phyloP scores from a whole-genome alignment of 2,329 filamentous ascomycete species.

The Pseudogymnoascus sp. region DNA sequence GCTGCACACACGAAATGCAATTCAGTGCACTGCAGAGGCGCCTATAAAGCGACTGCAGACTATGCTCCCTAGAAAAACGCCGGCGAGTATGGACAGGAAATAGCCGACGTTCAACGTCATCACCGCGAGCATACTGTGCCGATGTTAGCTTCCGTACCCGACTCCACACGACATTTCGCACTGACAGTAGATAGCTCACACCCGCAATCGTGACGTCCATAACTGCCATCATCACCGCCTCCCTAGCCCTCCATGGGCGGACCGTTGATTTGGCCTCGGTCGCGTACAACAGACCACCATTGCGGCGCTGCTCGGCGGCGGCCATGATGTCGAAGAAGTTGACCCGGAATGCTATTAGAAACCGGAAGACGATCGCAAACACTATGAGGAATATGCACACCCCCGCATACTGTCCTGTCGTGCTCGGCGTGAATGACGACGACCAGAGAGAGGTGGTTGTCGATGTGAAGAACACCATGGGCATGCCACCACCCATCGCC shows the following conservation, averaged over 20 bases:
- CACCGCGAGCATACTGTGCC: constrained; percentile 70
- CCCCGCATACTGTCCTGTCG: constrained; percentile 64
- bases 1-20: background rate
- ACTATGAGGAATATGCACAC: constrained; percentile 83
- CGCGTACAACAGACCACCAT: constrained; percentile 8
- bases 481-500: constrained; percentile 30
- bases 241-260: constrained; percentile 59
- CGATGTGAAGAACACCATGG: constrained; percentile 52
- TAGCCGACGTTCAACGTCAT: constrained; percentile 83
- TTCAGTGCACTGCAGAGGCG: constrained; percentile 3
- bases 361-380: constrained; percentile 59
- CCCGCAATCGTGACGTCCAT: constrained; percentile 61
- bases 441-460: constrained; percentile 56
- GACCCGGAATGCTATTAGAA: constrained; percentile 57
- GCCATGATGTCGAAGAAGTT: constrained; percentile 12
- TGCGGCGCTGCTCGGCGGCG: constrained; percentile 8
- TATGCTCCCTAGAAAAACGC: constrained; percentile 72
- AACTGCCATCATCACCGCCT: constrained; percentile 64
- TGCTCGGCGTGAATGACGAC: constrained; percentile 60
- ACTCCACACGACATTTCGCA: constrained; percentile 21
- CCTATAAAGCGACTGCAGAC: constrained; percentile 11
- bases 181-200: constrained; percentile 75
- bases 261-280: background rate
- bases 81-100: constrained; percentile 64
- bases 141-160: constrained; percentile 12